A percentile compares a stretch with the other conserved stretches of the same genome.
Conservation (phyloP, 331 rosid species). For the Malus hybrid region DNA sequence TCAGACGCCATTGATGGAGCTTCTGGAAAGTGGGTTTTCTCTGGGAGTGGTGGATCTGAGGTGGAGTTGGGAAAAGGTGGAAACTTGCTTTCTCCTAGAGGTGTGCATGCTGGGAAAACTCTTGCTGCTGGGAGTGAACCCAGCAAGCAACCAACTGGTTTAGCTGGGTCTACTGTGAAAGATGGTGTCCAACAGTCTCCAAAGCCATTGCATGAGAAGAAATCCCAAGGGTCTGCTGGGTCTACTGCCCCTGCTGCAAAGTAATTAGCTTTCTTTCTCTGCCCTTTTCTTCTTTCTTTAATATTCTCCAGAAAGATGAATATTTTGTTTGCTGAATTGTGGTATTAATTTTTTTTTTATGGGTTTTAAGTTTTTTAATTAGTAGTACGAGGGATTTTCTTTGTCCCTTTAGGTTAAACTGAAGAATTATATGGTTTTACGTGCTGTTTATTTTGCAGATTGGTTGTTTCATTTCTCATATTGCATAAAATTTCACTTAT, state of each 20-base stretch:
- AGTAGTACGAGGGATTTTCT: background rate
- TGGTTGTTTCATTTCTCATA: conserved; percentile 2
- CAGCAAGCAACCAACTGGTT: conserved; percentile 31
- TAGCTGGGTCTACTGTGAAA: conserved; percentile 33
- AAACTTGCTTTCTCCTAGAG: conserved; percentile 61
- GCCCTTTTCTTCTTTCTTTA: background rate
- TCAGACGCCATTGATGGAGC: conserved; percentile 75
- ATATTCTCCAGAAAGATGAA: background rate
- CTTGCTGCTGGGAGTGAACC: conserved; percentile 31
- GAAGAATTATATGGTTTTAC: background rate
- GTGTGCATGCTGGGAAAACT: conserved; percentile 21
- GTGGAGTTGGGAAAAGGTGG: conserved; percentile 44
- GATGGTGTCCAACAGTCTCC: conserved; percentile 45
- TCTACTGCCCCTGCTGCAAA: conserved; percentile 59
- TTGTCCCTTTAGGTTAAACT: background rate
- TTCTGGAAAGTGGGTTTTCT: conserved; percentile 61
- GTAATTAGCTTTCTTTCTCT: conserved; percentile 26
- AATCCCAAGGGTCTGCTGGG: conserved; percentile 32
- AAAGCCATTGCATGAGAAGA: conserved; percentile 67
- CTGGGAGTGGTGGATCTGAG: conserved; percentile 65
- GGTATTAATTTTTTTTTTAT: background rate
- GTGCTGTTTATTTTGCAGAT: background rate
- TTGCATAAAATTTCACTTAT: background rate
- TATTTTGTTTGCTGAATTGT: background rate
- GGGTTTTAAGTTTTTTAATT: background rate